A percentile compares a stretch with the other conserved stretches of the same genome.
phyloP scores from a whole-genome alignment of 1,284 basidiomycete species.

The Cryptococcus jaspeensis region DNA sequence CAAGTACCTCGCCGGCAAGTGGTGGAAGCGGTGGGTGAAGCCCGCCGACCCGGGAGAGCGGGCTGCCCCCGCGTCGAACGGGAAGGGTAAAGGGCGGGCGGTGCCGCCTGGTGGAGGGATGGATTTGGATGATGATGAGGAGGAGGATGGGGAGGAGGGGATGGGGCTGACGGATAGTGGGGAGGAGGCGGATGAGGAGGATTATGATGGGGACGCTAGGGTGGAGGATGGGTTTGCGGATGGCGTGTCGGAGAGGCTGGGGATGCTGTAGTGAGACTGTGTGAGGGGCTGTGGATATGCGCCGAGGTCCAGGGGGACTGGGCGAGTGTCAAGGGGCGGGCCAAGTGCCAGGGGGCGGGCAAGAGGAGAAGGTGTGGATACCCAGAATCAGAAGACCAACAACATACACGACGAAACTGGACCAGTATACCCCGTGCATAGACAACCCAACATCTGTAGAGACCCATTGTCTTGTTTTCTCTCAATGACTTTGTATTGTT shows the following conservation, averaged over 20 bases:
- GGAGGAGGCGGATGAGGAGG: conserved; percentile 15
- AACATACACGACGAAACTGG: too few species aligned
- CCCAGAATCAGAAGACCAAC: too few species aligned
- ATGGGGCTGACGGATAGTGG: conserved; percentile 5
- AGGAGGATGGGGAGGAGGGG: conserved; percentile 8
- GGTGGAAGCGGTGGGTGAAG: conserved; percentile 51
- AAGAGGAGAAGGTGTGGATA: too few species aligned
- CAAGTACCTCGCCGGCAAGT: conserved; percentile 44
- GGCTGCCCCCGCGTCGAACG: not conserved
- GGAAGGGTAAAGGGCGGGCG: conserved; percentile 7
- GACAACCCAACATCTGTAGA: too few species aligned
- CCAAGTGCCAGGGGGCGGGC: too few species aligned
- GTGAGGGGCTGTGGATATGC: too few species aligned
- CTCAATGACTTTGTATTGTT: too few species aligned
- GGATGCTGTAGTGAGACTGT: conserved; percentile 1
- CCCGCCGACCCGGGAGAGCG: conserved; percentile 11
- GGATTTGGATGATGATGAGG: conserved; percentile 10
- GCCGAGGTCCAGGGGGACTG: too few species aligned
- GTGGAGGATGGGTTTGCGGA: conserved; percentile 11
- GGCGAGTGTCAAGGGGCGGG: too few species aligned
- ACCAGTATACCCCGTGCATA: too few species aligned
- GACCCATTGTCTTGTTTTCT: too few species aligned
- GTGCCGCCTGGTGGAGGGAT: not conserved
- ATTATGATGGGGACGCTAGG: conserved; percentile 1
- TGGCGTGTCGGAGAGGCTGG: conserved; percentile 7